Base-by-base conservation (phyloP, 1,284 basidiomycete genomes). In the Cutaneotrichosporon arboriforme region DNA sequence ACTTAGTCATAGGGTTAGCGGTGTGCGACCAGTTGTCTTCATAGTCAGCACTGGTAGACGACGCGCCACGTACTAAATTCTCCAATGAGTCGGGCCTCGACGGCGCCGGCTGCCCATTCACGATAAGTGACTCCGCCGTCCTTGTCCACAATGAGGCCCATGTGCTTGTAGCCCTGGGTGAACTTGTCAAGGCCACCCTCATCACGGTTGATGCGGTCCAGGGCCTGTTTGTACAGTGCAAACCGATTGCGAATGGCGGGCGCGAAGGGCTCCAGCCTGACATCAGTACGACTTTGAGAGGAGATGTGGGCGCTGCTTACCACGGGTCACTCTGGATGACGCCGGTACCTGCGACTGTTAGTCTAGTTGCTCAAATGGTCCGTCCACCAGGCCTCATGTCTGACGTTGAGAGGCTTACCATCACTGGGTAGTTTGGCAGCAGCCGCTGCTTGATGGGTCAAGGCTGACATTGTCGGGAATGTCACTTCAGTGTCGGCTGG, bases 101-200 rank as follows among this genome's bases (percentile, higher is more conserved):
- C 77, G 13, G 86, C 93, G 64, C 89, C 90, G 0, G 94, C 92
- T 7, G 94, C 94, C 94, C 94, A 98, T 72, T 98, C 94, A 65
- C 88, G 81, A 72, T 97, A 98, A 8, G 81, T 77, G 36, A 97
- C 83, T 26, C 85, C 80, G 46, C 84, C 84, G 52, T 87, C 81
- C 20, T 77, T 70, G 44, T 80, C 79, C 38, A 90, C 81, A 52
- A 87, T 85, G 63, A 98, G 79, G 36, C 94, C 94, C 77, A 88
- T 89, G 59, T 82, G 83, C 60, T 86, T 80, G 77, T 92, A 96
- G 13, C 91, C 90, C 68, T 85, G 83, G 3, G 89, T 86, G 74
- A 97, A 98, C 8, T 79, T 77, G 51, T 92, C 90, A 65, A 92
- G 88, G 33, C 94, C 91, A 40, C 90, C 90, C 76, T 97, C 92